phyloP scores from a whole-genome alignment of 2,329 filamentous ascomycete genomes.

The Alternaria triticimaculans region DNA sequence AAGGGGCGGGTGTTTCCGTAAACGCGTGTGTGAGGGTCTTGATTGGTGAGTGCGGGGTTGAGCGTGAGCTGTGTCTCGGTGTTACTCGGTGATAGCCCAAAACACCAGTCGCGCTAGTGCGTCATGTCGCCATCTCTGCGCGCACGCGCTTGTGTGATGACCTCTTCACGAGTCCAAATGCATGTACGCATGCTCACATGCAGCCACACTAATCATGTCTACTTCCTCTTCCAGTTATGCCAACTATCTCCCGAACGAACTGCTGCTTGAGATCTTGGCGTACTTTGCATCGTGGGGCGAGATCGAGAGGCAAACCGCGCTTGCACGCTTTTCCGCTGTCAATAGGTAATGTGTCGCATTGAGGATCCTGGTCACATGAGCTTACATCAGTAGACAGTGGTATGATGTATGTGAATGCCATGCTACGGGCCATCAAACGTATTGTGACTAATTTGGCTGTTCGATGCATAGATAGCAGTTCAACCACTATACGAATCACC shows the following conservation, averaged over 20 bases:
- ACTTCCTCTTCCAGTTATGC: slow-evolving; percentile 10
- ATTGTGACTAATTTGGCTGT: background rate
- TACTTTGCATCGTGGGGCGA: slow-evolving; percentile 46
- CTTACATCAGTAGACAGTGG: slow-evolving; percentile 56
- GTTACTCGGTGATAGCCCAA: background rate
- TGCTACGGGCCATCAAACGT: background rate
- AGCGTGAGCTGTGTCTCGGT: background rate
- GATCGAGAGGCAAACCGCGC: slow-evolving; percentile 51
- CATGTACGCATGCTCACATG: background rate
- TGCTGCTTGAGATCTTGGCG: slow-evolving; percentile 59
- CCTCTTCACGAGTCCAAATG: background rate
- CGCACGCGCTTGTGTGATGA: background rate
- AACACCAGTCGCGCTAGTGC: slow-evolving; percentile 1
- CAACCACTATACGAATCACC: slow-evolving; percentile 61
- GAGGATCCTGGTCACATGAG: background rate
- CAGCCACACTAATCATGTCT: slow-evolving; percentile 2
- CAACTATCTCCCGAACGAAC: slow-evolving; percentile 60
- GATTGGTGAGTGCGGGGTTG: background rate
- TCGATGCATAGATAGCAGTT: slow-evolving; percentile 44
- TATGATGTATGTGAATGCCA: slow-evolving; percentile 52
- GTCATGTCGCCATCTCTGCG: slow-evolving; percentile 2
- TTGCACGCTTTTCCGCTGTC: slow-evolving; percentile 60
- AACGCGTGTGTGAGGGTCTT: background rate
- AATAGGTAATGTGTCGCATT: slow-evolving; percentile 27
- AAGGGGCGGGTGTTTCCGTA: background rate